Base-by-base conservation (phyloP, 495 filamentous ascomycete species). In the Podospora appendiculata region DNA sequence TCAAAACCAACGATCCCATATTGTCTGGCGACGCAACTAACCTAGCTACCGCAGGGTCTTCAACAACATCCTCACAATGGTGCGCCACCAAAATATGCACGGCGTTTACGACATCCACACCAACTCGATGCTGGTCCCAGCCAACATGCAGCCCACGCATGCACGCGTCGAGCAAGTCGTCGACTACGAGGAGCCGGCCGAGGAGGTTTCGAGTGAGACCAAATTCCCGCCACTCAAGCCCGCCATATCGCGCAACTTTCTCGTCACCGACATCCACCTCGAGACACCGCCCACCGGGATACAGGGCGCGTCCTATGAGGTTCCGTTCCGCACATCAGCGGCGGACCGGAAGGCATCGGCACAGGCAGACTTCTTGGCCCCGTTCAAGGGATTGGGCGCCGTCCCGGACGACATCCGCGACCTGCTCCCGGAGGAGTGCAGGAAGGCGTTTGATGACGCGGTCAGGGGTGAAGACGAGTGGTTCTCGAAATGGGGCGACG, bases 41-140 rank as follows among this genome's bases (percentile, higher is more conserved):
- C 12, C 11, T 13, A 11, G 12, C 17, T 8, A 40, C n/a, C 55
- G 5, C 54, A 95, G 91, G 60, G 81, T 81, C 39, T 96, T 89
- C 76, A 98, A 98, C 66, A 70, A 83, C 16, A 64, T 77, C 3
- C 76, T 96, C 25, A 69, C 79, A 0, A 70, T 74, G 12, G 65
- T 80, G 33, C 85, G 93, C 25, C 82, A 81, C 14, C 60, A 67
- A n/a, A 90, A 83, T 52, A 67, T 84, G 11, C 75, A 80, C 35
- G 93, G 93, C 19, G 74, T 90, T 19, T 98, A 98, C 65, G 90
- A 98, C 57, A 80, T 91, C 18, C 90, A 96, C 69, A 96, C 93
- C 41, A 98, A 98, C 63, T 58, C 73, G 40, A 87, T 96, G 77
- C 86, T 89, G 57, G 93, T 86, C 58, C 94, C 93, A 0, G 79